phyloP scores from a whole-genome alignment of 768 basidiomycete species.

The Rhizopogon rudus region DNA sequence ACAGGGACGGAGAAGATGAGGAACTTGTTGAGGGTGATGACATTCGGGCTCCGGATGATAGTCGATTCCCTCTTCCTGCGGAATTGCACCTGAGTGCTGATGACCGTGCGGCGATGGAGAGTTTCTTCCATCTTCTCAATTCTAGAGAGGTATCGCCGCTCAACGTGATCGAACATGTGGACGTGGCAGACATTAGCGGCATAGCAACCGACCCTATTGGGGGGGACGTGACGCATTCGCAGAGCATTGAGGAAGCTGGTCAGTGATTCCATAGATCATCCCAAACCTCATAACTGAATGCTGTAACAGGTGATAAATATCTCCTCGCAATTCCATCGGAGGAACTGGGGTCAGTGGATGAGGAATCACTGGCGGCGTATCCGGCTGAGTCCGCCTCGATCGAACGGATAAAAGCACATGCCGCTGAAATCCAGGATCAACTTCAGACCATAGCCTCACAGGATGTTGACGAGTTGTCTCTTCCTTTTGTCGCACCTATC shows the following conservation, averaged over 20 bases:
- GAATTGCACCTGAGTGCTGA: background rate
- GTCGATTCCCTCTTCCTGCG: background rate
- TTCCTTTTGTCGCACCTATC: background rate
- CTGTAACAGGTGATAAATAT: background rate
- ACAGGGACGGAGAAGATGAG: conserved; percentile 12
- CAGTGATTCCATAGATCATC: background rate
- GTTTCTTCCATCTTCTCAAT: conserved; percentile 2
- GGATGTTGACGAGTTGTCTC: background rate
- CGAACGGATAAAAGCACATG: background rate
- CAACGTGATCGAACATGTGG: background rate
- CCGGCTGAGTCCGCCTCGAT: background rate
- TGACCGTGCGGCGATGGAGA: background rate
- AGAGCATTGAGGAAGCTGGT: background rate
- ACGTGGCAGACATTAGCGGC: background rate
- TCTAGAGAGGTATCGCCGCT: background rate
- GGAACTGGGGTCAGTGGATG: background rate
- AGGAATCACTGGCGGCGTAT: background rate
- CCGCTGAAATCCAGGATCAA: background rate
- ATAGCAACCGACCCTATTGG: background rate
- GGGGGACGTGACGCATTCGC: background rate
- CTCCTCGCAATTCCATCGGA: background rate
- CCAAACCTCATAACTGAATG: background rate
- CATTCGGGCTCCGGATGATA: background rate
- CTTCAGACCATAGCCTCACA: background rate
- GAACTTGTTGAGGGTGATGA: conserved; percentile 24